phyloP scores from a whole-genome alignment of 768 basidiomycete species.

The Tricholomella constricta region DNA sequence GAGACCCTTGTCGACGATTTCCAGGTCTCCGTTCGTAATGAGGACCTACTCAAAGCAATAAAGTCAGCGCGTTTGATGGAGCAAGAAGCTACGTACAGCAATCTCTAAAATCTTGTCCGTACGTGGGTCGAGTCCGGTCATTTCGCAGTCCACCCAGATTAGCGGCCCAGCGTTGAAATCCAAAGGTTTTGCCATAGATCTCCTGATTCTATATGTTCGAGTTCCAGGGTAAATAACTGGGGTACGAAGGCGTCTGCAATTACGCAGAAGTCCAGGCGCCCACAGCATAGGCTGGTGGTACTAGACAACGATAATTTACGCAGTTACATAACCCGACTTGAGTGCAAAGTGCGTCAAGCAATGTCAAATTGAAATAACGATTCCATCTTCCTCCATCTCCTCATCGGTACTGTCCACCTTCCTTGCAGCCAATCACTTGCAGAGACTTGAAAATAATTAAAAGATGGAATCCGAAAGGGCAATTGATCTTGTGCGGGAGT shows the following conservation, averaged over 20 bases:
- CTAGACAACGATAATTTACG: too few species aligned
- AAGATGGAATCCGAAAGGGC: conserved; percentile 9
- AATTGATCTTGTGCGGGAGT: conserved; percentile 11
- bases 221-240: background rate
- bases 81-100: conserved; percentile 47
- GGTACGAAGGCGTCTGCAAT: conserved; percentile 5
- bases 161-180: conserved; percentile 62
- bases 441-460: background rate
- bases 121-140: conserved; percentile 73
- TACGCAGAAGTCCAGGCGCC: conserved; percentile 10
- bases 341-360: too few species aligned
- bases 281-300: conserved; percentile 9
- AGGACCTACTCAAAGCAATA: conserved; percentile 54
- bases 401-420: too few species aligned
- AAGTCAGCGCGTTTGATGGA: background rate
- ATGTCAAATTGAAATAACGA: too few species aligned
- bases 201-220: background rate
- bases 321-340: background rate
- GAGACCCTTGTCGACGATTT: conserved; percentile 80
- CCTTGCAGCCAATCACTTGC: background rate
- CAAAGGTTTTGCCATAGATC: conserved; percentile 31
- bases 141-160: conserved; percentile 89
- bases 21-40: conserved; percentile 84
- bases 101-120: conserved; percentile 81
- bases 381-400: too few species aligned